These are phyloP conservation scores for Corymbia maculata DNA, from an alignment of 345 rosid genomes.

Conservation along the genomic window DNA sequence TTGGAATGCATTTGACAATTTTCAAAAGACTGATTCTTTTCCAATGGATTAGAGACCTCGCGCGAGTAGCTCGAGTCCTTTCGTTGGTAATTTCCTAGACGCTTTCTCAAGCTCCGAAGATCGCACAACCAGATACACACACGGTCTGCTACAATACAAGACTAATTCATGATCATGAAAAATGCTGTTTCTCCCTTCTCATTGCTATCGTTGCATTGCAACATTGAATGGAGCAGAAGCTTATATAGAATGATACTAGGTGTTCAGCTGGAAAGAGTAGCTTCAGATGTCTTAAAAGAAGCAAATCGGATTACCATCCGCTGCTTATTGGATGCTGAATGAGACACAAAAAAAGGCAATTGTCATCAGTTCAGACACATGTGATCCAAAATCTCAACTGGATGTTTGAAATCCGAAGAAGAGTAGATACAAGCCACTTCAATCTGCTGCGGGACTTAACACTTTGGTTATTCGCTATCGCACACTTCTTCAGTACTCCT, in stretches of 20 bases:
- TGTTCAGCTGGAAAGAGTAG: not conserved
- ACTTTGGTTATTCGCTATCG: not conserved
- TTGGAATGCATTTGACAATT: not conserved
- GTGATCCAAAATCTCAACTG: not conserved
- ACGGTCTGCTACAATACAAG: not conserved
- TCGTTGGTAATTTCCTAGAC: not conserved
- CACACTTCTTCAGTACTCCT: slow-evolving; percentile 39
- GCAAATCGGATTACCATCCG: not conserved
- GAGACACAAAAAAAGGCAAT: not conserved
- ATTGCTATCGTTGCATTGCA: not conserved
- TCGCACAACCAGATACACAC: not conserved
- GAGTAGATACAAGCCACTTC: not conserved
- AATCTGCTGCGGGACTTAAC: not conserved
- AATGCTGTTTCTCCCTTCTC: not conserved
- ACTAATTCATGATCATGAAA: not conserved
- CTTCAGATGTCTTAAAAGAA: not conserved
- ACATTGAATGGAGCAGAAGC: not conserved
- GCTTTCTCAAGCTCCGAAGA: not conserved
- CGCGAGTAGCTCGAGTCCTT: not conserved
- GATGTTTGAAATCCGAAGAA: not conserved
- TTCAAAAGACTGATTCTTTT: not conserved
- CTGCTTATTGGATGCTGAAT: not conserved
- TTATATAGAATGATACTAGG: not conserved
- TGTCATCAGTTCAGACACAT: not conserved
- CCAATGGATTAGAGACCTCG: not conserved